These are phyloP conservation scores for Raphidocelis subcapitata DNA, from an alignment of 139 green algal genomes.

Conservation along the genomic window DNA sequence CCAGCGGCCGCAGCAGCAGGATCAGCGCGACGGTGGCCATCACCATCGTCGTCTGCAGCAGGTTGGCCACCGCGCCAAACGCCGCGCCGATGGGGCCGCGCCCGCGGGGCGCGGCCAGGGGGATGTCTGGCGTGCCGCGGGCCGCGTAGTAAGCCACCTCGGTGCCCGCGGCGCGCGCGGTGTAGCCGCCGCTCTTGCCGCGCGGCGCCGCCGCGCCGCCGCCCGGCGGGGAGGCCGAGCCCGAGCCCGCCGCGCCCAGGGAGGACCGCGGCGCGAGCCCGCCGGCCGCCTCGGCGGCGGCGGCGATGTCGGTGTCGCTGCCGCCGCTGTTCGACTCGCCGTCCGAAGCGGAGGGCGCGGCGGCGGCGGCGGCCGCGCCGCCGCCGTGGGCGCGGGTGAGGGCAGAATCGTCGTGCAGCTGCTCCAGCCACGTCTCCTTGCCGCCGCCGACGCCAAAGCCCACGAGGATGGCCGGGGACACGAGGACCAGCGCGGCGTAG, in stretches of 20 bases:
- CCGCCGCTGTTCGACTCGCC: not conserved
- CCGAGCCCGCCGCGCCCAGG: no score
- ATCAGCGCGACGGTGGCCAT: constrained; percentile 28
- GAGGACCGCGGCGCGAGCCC: no score
- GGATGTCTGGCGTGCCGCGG: no score
- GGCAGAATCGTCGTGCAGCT: constrained; percentile 16
- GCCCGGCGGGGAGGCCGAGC: no score
- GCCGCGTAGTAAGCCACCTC: no score
- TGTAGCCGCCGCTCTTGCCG: no score
- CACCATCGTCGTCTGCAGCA: constrained; percentile 5
- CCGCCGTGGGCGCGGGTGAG: constrained; percentile 7
- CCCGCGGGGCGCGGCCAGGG: no score
- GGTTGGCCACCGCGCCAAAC: not conserved
- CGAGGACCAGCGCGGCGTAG: constrained; percentile 65
- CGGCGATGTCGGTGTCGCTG: not conserved
- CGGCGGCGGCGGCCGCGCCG: not conserved
- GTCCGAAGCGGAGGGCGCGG: not conserved
- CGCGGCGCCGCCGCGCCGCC: no score
- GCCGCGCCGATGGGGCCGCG: no score
- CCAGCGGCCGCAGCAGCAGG: constrained; percentile 37
- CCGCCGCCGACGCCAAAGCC: constrained; percentile 1
- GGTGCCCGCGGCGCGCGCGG: no score
- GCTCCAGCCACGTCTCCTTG: not conserved
- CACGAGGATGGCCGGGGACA: constrained; percentile 78
- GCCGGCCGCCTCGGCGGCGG: no score